Conservation (phyloP, 2,329 filamentous ascomycete genomes). For the Colletotrichum incanum region DNA sequence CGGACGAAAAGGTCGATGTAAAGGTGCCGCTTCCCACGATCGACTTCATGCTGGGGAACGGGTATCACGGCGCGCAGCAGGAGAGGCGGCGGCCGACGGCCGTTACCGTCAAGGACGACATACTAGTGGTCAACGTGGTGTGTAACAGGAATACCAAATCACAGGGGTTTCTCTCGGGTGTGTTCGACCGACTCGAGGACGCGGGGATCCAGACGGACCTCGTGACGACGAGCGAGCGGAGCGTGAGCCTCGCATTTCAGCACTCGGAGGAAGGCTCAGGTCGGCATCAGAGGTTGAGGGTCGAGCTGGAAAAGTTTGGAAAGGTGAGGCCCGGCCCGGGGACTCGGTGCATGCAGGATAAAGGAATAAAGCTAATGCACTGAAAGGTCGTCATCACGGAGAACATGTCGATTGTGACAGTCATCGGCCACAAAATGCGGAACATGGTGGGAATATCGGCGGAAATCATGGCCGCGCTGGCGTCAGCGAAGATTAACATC, state of each 20-base stretch:
- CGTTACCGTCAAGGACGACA: conserved; percentile 97
- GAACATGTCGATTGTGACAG: conserved; percentile 94
- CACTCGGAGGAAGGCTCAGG: conserved; percentile 76
- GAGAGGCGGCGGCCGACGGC: conserved; percentile 80
- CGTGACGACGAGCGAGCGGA: conserved; percentile 96
- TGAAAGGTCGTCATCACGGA: conserved; percentile 53
- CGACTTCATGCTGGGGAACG: conserved; percentile 35
- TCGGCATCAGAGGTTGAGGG: conserved; percentile 76
- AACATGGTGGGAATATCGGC: conserved; percentile 88
- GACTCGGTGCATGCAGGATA: not conserved
- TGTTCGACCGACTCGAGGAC: conserved; percentile 93
- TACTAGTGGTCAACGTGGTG: conserved; percentile 97
- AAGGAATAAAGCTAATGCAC: too few species aligned
- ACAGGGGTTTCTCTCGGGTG: conserved; percentile 94
- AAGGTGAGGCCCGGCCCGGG: conserved; percentile 83
- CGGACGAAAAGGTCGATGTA: conserved; percentile 57
- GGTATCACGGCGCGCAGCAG: conserved; percentile 13
- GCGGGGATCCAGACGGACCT: conserved; percentile 93
- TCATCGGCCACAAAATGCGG: conserved; percentile 96
- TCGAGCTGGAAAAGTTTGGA: conserved; percentile 84
- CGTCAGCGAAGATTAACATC: conserved; percentile 40
- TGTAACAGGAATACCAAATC: conserved; percentile 97
- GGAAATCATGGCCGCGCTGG: conserved; percentile 35
- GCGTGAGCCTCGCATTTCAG: conserved; percentile 97
- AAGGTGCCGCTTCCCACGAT: conserved; percentile 58